A percentile compares a stretch with the other conserved stretches of the same genome.
phyloP scores from a whole-genome alignment of 768 basidiomycete species.

The Trametes meyenii region DNA sequence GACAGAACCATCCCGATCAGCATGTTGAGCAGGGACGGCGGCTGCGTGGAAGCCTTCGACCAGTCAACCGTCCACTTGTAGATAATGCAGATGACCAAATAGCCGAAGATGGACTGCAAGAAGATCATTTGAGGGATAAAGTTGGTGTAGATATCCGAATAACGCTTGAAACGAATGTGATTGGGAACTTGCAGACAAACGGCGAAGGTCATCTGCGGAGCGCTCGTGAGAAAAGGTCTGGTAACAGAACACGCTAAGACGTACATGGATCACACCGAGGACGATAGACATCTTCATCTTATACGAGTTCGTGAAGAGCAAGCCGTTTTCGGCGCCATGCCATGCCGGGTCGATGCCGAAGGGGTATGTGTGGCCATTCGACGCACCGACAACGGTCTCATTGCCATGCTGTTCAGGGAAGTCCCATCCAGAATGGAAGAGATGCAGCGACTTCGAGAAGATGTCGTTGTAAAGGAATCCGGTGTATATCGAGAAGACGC shows the following conservation, averaged over 20 bases:
- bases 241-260: constrained; percentile 32
- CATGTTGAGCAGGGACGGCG: constrained; percentile 94
- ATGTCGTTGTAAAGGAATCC: constrained; percentile 99
- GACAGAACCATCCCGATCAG: constrained; percentile 95
- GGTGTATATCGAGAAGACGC: constrained; percentile 94
- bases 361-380: constrained; percentile 78
- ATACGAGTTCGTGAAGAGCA: constrained; percentile 97
- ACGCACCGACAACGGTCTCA: constrained; percentile 49
- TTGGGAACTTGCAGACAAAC: constrained; percentile 95
- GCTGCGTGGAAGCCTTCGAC: constrained; percentile 63
- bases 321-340: constrained; percentile 89
- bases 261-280: constrained; percentile 92
- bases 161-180: constrained; percentile 90
- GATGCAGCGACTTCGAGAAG: constrained; percentile 88
- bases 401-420: constrained; percentile 56
- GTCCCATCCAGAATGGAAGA: constrained; percentile 89
- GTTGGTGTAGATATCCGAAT: constrained; percentile 86
- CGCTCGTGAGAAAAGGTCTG: neutral
- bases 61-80: constrained; percentile 99
- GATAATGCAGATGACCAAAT: constrained; percentile 89
- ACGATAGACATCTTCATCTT: constrained; percentile 99
- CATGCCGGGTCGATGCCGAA: constrained; percentile 95
- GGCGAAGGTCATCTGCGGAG: constrained; percentile 92
- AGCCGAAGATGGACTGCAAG: constrained; percentile 97
- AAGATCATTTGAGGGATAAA: constrained; percentile 98